Conservation (phyloP, 306 rosid species). For the Vigna unguiculata region DNA sequence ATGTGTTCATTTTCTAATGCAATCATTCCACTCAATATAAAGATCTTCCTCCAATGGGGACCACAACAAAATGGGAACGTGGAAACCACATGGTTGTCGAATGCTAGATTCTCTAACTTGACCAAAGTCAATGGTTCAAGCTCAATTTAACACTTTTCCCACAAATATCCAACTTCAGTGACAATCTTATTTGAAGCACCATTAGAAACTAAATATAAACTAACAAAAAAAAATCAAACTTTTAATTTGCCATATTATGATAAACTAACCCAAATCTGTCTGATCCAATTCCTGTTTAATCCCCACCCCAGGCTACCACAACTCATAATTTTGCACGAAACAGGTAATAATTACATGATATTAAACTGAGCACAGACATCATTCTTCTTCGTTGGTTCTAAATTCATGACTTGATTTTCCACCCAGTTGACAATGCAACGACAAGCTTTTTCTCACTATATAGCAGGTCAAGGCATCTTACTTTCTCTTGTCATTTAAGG, state of each 20-base stretch:
- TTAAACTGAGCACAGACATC: neutral
- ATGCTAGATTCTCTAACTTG: neutral
- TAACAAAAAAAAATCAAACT: neutral
- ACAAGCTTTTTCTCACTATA: conserved; percentile 1
- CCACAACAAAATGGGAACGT: conserved; percentile 31
- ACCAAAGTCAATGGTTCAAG: neutral
- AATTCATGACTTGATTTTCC: conserved; percentile 5
- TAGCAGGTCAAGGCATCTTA: conserved; percentile 43
- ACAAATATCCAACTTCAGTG: neutral
- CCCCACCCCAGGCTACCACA: neutral
- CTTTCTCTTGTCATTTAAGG: conserved; percentile 72
- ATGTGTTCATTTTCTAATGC: neutral
- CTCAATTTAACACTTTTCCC: neutral
- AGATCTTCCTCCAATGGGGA: neutral
- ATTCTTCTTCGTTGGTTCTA: neutral
- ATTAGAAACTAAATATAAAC: too few species aligned
- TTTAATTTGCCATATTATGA: too few species aligned
- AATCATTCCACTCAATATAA: neutral
- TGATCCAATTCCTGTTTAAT: neutral
- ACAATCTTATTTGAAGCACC: neutral
- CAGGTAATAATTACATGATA: neutral
- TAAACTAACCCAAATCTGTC: too few species aligned
- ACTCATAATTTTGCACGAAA: neutral
- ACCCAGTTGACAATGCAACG: conserved; percentile 1
- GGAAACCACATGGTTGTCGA: neutral